Evolutionary conservation across 2,329 filamentous ascomycete genomes (phyloP), one percentile per base, ranked within the genome.

Genomic region (Phialophora verrucosa): DNA sequence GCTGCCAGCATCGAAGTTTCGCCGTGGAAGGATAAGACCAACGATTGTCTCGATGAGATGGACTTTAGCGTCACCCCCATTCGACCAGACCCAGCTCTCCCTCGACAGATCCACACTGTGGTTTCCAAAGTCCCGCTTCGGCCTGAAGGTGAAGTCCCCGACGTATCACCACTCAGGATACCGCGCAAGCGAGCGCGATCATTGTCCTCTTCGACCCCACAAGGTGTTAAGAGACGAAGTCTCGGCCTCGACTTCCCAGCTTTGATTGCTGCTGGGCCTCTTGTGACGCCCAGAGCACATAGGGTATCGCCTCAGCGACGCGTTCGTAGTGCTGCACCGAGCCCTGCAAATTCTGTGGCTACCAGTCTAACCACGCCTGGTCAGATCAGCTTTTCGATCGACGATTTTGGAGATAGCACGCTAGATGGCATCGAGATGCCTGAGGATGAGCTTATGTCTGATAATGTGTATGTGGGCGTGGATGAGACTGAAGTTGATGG

Each of bases 41-140:
- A 27, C n/a, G n/a, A 17, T 23, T 50, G 38, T 2, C 32, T 35
- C 17, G 51, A 47, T 20, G 50, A 53, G n/a, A 70, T 70, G 51
- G 68, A 70, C 54, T 70, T 70, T 58, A 68, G 59, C n/a, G 63
- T 70, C 7, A 91, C 89, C 1, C 89, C 89, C 0, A 78, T 83
- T 58, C 83, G 86, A 54, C 67, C 71, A 7, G 73, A 74, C 17
- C 77, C 79, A 0, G 73, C 82, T n/a, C 79, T 77, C n/a, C 82
- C 83, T 63, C 81, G 82, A 51, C 80, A 83, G n/a, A 86, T 90
- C 69, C 87, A 91, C 76, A 93, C 91, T 0, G 88, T 91, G 0
- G 70, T 73, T 17, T 91, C 89, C 29, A 93, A 93, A 78, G 87
- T 93, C 4, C 90, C 91, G 1, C 79, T 93, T 49, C 92, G 91